Conservation (phyloP, 306 rosid genomes). For the Neltuma alba region DNA sequence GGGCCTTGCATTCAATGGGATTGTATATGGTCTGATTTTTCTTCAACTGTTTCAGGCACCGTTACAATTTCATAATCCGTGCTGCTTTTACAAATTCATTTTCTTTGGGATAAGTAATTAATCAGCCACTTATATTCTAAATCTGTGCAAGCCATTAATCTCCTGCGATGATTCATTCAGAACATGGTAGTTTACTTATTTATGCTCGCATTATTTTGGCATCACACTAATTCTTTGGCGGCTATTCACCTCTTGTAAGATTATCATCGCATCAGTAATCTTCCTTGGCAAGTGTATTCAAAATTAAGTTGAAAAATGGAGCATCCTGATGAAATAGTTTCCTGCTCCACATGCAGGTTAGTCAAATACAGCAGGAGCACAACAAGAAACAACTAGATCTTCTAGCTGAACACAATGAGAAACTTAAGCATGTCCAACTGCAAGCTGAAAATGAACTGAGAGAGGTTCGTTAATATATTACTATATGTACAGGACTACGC, state of each 20-base stretch:
- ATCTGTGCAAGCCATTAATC: neutral
- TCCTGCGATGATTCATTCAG: slow-evolving; percentile 1
- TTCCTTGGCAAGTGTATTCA: slow-evolving; percentile 18
- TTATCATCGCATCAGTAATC: slow-evolving; percentile 9
- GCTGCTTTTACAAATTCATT: slow-evolving; percentile 2
- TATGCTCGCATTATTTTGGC: no score
- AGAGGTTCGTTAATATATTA: slow-evolving; percentile 57
- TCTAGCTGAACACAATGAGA: slow-evolving; percentile 63
- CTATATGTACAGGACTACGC: neutral
- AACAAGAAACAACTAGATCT: slow-evolving; percentile 57
- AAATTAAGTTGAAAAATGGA: slow-evolving; percentile 27
- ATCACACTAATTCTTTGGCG: slow-evolving; percentile 14
- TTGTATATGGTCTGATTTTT: slow-evolving; percentile 22
- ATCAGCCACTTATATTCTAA: neutral
- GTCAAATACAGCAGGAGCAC: slow-evolving; percentile 65
- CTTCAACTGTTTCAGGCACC: slow-evolving; percentile 15
- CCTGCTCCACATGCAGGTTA: slow-evolving; percentile 57
- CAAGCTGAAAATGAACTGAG: slow-evolving; percentile 77
- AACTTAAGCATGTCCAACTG: slow-evolving; percentile 61
- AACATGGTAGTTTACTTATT: slow-evolving; percentile 12
- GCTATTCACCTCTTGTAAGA: slow-evolving; percentile 6
- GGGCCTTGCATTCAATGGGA: slow-evolving; percentile 17
- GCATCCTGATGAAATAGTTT: slow-evolving; percentile 31
- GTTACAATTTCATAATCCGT: slow-evolving; percentile 20
- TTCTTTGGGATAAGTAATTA: slow-evolving; percentile 13